These are phyloP conservation scores for Dujonia santamariae DNA, from an alignment of 1,139 yeast genomes.

Conservation along the genomic window DNA sequence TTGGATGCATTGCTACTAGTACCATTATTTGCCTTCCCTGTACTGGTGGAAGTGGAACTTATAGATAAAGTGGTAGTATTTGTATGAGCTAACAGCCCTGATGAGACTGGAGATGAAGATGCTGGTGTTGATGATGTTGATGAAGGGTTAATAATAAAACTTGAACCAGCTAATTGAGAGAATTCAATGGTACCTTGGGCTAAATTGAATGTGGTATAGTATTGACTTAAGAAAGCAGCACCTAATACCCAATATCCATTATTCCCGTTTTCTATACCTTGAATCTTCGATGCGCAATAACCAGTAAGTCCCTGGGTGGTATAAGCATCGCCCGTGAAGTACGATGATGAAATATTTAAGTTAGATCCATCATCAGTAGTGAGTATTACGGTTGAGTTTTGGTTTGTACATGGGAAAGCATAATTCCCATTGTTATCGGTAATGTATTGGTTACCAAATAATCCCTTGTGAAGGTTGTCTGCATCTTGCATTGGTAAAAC, in stretches of 20 bases:
- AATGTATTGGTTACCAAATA: slow-evolving; percentile 44
- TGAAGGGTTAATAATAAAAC: too few relatives aligned
- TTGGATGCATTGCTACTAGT: too few relatives aligned
- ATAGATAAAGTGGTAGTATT: background rate
- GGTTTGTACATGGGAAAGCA: slow-evolving; percentile 56
- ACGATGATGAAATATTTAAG: slow-evolving; percentile 43
- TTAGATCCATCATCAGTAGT: slow-evolving; percentile 32
- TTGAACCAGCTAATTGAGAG: background rate
- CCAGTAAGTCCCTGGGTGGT: slow-evolving; percentile 35
- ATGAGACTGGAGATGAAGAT: background rate
- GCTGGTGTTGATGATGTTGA: background rate
- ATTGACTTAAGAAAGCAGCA: slow-evolving; percentile 55
- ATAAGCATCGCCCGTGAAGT: slow-evolving; percentile 50
- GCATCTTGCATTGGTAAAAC: slow-evolving; percentile 61
- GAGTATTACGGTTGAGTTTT: slow-evolving; percentile 15
- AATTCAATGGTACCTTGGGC: slow-evolving; percentile 15
- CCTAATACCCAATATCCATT: slow-evolving; percentile 51
- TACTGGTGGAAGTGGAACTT: background rate
- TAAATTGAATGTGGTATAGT: slow-evolving; percentile 59
- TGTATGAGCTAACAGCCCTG: slow-evolving; percentile 1
- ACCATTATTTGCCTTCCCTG: background rate
- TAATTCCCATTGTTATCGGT: slow-evolving; percentile 56
- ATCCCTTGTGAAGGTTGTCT: slow-evolving; percentile 38
- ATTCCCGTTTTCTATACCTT: slow-evolving; percentile 47
- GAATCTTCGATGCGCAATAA: slow-evolving; percentile 65